Evolutionary conservation across 345 rosid species (phyloP).

Genomic region (Xanthoceras sorbifolium): DNA sequence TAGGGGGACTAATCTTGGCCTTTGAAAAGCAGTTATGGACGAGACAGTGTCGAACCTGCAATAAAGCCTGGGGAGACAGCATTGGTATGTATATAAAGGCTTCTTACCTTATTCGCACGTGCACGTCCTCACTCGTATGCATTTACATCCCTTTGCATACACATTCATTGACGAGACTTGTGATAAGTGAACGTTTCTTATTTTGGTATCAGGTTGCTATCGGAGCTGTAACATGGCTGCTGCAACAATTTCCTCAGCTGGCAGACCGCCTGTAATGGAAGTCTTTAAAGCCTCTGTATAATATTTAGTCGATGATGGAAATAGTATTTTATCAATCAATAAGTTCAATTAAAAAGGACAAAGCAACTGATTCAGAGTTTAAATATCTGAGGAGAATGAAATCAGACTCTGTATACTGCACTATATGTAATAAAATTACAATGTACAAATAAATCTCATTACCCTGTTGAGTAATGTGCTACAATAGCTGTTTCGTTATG

Average conservation of each 20-base stretch:
- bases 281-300: neutral
- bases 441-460: neutral
- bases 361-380: neutral
- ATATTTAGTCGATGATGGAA: too few relatives aligned
- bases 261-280: slow-evolving; percentile 41
- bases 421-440: neutral
- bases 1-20: neutral
- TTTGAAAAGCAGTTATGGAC: slow-evolving; percentile 58
- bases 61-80: slow-evolving; percentile 85
- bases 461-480: neutral
- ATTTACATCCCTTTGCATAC: neutral
- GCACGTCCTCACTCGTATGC: neutral
- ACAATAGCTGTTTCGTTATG: neutral
- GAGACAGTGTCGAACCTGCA: slow-evolving; percentile 86
- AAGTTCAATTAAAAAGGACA: neutral
- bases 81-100: slow-evolving; percentile 47
- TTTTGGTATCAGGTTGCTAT: slow-evolving; percentile 52
- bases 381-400: neutral
- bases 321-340: neutral
- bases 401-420: neutral
- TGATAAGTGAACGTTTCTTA: neutral
- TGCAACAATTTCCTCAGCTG: slow-evolving; percentile 75
- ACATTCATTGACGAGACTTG: too few relatives aligned
- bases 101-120: neutral
- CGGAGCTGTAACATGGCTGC: slow-evolving; percentile 72